Conservation (phyloP, 228 moss, liverwort and hornwort species). For the Sphagnum fallax region DNA sequence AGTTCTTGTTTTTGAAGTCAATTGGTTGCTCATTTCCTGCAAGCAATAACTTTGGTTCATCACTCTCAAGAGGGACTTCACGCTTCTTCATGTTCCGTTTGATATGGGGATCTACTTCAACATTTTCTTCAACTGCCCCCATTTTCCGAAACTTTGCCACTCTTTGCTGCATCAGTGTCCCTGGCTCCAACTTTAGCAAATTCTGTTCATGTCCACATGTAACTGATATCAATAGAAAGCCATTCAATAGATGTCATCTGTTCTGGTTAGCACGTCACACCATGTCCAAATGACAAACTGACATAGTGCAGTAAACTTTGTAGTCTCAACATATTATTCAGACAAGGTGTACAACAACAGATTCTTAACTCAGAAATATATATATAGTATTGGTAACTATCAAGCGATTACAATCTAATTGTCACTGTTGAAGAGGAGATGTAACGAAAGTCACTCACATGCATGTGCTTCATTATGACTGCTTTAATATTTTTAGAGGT, state of each 20-base stretch:
- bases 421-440: too few relatives aligned
- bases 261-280: too few relatives aligned
- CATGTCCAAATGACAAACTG: too few relatives aligned
- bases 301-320: too few relatives aligned
- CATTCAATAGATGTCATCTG: too few relatives aligned
- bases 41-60: constrained; percentile 50
- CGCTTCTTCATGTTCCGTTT: constrained; percentile 98
- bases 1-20: constrained; percentile 2
- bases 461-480: constrained; percentile 74
- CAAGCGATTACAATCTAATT: too few relatives aligned
- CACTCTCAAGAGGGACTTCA: constrained; percentile 45
- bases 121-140: constrained; percentile 72
- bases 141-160: constrained; percentile 86
- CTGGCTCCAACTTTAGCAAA: constrained; percentile 63
- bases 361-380: too few relatives aligned
- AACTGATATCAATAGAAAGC: too few relatives aligned
- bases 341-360: too few relatives aligned
- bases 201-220: constrained; percentile 30
- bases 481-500: constrained; percentile 83
- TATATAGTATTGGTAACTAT: too few relatives aligned
- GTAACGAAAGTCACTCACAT: constrained; percentile 30
- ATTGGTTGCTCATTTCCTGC: constrained; percentile 30
- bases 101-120: constrained; percentile 75
- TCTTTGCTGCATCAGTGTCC: constrained; percentile 61
- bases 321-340: too few relatives aligned